Base-by-base conservation (phyloP, 1,284 basidiomycete genomes). In the Cutaneotrichosporon spelunceum region DNA sequence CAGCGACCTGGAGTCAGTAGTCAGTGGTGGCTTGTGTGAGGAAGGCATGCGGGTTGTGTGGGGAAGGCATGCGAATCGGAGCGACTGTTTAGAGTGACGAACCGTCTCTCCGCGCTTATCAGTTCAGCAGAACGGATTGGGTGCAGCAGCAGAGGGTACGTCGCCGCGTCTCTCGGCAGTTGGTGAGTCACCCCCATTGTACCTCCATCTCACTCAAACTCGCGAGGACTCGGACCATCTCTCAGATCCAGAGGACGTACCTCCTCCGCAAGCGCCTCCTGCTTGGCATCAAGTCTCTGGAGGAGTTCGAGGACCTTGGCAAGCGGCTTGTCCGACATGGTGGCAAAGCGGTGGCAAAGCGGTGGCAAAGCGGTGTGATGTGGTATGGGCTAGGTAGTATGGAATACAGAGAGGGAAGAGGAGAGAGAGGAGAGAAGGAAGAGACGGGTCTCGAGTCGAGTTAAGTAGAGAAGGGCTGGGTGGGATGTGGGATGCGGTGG, bases 251-350 rank as follows among this genome's bases (percentile, higher is more conserved):
- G 16, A 26, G n/a, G 21, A 64, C 69, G 27, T 53, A 76, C 74
- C 65, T 74, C 64, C 21, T 64, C 64, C 7, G 72, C 66, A 27
- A 76, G 68, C 55, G 66, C 60, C 50, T 74, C 74, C 53, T 76
- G 74, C 66, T 70, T 74, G 3, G 66, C 63, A 47, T 68, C 63
- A 14, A 76, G 67, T 56, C 70, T 68, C 64, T 72, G 62, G 23
- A 76, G 66, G 29, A 72, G 59, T 29, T 62, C 67, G 48, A 76
- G 58, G 33, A 76, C 67, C 59, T 72, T 65, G 11, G 66, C 52
- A 21, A 74, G 59, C 36, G 72, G 34, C 11, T 34, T 33, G 34
- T 53, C 52, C 33, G 52, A 34, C 52, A 39, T 53, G 8, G 52
- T n/a, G n/a, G n/a, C n/a, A 13, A 13, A 14, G 16, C 21, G 39